Base-by-base conservation (phyloP, 2,329 filamentous ascomycete genomes). In the Colletotrichum melonis region DNA sequence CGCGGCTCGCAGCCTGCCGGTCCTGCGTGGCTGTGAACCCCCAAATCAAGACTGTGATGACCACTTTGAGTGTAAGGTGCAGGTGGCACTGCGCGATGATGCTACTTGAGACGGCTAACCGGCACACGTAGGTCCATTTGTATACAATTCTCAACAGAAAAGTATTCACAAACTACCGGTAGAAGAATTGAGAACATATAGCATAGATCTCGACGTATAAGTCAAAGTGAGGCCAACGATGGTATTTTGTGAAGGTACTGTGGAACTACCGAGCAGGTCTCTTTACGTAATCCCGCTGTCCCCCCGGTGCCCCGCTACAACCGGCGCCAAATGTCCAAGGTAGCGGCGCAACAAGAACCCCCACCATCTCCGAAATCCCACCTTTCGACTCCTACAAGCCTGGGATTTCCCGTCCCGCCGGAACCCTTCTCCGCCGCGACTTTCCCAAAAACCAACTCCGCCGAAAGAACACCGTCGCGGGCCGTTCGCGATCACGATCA, bases 221-320 rank as follows among this genome's bases (percentile, higher is more conserved):
- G 19, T 19, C 5, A 49, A 49, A n/a, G 8, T n/a, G 42, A 49
- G 42, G 42, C 42, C 16, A n/a, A 49, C 16, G 42, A 55, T 11
- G 52, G 24, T 12, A 22, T 24, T 12, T 14, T 26, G 32, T 35
- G 4, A n/a, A 46, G 14, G n/a, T 28, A 1, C 9, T n/a, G 1
- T 28, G 22, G 24, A 2, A 62, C 30, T 62, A n/a, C 38, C 4
- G 16, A 1, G 26, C 14, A 32, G 14, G 2, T 2, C 2, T 28
- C 35, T 38, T 72, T 64, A 72, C n/a, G n/a, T 69, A 69, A 69
- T 7, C 46, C 16, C 22, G n/a, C 24, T 52, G 60, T 7, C 14
- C 38, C 38, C 38, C 38, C 38, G 14, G 16, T 42, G 38, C 38
- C 38, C 38, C 38, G 14, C 38, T 42, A 42, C 38, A 42, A 56